These are phyloP conservation scores for Ceraceosorus guamensis DNA, from an alignment of 1,284 basidiomycete genomes.

Conservation along the genomic window DNA sequence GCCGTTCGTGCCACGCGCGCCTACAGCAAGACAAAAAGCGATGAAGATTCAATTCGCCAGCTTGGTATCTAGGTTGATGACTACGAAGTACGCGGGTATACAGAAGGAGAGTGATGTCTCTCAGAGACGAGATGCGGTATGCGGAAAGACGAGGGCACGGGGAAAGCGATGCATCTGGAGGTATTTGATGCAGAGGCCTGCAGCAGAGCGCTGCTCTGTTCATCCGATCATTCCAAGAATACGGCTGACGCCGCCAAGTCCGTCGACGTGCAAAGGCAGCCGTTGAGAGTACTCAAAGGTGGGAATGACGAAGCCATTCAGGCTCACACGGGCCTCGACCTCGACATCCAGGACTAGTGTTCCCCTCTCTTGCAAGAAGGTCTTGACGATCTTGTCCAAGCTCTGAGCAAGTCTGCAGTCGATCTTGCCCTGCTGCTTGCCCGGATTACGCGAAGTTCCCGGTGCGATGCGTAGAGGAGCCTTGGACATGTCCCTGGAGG, in stretches of 20 bases:
- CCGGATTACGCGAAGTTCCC: conserved; percentile 7
- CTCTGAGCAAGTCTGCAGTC: conserved; percentile 23
- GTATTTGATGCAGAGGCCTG: background rate
- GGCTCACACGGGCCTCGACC: conserved; percentile 22
- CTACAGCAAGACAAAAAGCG: no score
- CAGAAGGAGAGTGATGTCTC: no score
- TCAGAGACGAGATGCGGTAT: background rate
- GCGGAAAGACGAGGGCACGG: background rate
- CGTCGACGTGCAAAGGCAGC: conserved; percentile 29
- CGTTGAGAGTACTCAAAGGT: conserved; percentile 27
- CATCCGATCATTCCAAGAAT: background rate
- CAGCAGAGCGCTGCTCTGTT: background rate
- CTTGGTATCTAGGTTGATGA: no score
- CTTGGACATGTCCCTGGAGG: conserved; percentile 12
- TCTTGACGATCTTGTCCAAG: conserved; percentile 27
- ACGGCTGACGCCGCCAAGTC: conserved; percentile 15
- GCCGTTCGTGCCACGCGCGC: no score
- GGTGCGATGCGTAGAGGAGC: conserved; percentile 20
- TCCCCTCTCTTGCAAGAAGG: conserved; percentile 31
- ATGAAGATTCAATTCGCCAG: no score
- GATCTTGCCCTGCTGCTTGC: conserved; percentile 15
- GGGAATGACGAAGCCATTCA: conserved; percentile 30
- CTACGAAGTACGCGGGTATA: no score
- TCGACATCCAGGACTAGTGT: conserved; percentile 31
- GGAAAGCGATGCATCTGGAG: conserved; percentile 1